Evolutionary conservation across 768 basidiomycete genomes (phyloP).

Genomic region (Antrodiella citrinella): DNA sequence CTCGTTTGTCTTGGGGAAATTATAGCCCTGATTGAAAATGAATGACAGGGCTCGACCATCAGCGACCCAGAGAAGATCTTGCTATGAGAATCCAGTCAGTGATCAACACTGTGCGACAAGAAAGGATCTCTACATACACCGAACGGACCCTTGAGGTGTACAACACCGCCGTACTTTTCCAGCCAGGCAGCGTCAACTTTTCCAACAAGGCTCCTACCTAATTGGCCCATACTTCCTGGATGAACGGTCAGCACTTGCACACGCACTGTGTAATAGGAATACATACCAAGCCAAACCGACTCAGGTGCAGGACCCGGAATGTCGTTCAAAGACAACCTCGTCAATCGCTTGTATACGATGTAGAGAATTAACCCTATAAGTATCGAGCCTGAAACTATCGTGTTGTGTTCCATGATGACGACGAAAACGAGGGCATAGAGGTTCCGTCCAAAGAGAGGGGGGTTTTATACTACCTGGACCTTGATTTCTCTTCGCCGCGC

Average conservation of each 20-base stretch:
- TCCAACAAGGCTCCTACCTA: background rate
- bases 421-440: no score
- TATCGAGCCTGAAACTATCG: no score
- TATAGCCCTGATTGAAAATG: slow-evolving; percentile 10
- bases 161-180: slow-evolving; percentile 1
- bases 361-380: background rate
- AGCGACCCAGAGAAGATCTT: slow-evolving; percentile 43
- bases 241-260: background rate
- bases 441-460: no score
- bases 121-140: background rate
- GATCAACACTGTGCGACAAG: background rate
- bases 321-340: slow-evolving; percentile 1
- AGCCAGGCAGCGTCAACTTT: background rate
- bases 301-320: slow-evolving; percentile 5
- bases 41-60: slow-evolving; percentile 36
- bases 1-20: slow-evolving; percentile 8
- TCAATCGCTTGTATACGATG: slow-evolving; percentile 1
- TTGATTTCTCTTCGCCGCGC: no score
- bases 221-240: background rate
- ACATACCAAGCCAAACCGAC: slow-evolving; percentile 7
- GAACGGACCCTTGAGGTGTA: slow-evolving; percentile 1
- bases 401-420: no score
- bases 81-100: no score
- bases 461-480: no score
- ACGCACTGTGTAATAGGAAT: no score